Percentiles rank a stretch among this genome's conserved stretches.
These are phyloP conservation scores for Schrenkiella parvula DNA, from an alignment of 345 rosid genomes.

Conservation along the genomic window DNA sequence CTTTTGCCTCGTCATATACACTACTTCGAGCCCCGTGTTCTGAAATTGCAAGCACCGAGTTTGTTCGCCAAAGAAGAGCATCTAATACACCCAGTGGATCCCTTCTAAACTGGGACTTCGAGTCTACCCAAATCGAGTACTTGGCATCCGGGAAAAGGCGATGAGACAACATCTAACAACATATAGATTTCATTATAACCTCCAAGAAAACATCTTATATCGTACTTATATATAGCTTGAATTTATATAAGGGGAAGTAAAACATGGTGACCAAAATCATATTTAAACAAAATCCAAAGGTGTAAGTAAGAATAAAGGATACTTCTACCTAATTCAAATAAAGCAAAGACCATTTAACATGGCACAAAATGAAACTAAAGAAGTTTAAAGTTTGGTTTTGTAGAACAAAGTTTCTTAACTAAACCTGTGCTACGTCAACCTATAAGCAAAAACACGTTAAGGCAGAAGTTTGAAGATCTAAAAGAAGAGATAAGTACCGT, in stretches of 20 bases:
- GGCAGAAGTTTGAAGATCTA: neutral
- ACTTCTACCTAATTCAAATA: neutral
- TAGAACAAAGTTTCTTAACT: neutral
- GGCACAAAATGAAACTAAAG: neutral
- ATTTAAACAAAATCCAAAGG: neutral
- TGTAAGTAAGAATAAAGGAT: neutral
- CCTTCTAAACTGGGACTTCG: constrained; percentile 94
- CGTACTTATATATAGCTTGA: neutral
- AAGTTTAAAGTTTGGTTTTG: neutral
- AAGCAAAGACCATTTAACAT: neutral
- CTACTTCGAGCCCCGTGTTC: constrained; percentile 97
- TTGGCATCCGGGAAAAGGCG: constrained; percentile 78
- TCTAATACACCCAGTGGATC: constrained; percentile 90
- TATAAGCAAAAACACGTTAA: neutral
- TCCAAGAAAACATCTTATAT: neutral
- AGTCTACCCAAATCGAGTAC: constrained; percentile 95
- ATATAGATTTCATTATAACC: constrained; percentile 5
- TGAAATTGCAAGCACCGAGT: constrained; percentile 83
- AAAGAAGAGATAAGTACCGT: neutral
- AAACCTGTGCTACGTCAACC: neutral
- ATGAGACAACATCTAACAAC: constrained; percentile 79
- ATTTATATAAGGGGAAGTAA: neutral
- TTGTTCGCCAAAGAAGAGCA: constrained; percentile 88
- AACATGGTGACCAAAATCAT: neutral
- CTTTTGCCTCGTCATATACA: constrained; percentile 90